Conservation (phyloP, 78 protist species). For the Neovahlkampfia damariscottae region DNA sequence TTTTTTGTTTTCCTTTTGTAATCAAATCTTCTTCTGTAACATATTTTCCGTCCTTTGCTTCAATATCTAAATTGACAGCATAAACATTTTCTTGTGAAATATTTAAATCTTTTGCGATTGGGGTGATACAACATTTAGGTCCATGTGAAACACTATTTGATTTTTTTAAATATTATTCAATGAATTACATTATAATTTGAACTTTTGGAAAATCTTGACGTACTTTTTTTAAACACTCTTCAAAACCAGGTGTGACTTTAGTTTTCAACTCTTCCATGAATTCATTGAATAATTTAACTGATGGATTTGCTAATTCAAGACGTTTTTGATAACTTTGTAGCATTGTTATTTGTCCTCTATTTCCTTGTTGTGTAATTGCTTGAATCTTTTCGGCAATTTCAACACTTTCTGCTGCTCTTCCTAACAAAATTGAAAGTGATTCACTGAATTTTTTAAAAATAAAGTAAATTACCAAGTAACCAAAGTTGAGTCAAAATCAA, state of each 20-base stretch:
- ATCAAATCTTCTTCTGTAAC: not conserved
- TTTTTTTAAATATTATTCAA: too few relatives aligned
- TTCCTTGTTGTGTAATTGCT: not conserved
- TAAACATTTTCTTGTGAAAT: not conserved
- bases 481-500: not conserved
- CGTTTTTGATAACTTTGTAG: not conserved
- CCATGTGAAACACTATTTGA: not conserved
- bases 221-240: not conserved
- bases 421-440: too few relatives aligned
- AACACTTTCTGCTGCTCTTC: not conserved
- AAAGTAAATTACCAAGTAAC: not conserved
- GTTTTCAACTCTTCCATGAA: not conserved
- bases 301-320: not conserved
- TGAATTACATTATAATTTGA: too few relatives aligned
- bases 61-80: too few relatives aligned
- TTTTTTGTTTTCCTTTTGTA: not conserved
- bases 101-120: not conserved
- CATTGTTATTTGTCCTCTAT: not conserved
- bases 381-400: not conserved
- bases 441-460: not conserved
- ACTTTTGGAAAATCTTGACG: not conserved
- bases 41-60: not conserved
- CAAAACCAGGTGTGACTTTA: not conserved
- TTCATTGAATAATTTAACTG: not conserved
- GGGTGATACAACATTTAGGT: not conserved